Evolutionary conservation across 1,139 yeast species (phyloP).

Genomic region (Taphrina deformans): DNA sequence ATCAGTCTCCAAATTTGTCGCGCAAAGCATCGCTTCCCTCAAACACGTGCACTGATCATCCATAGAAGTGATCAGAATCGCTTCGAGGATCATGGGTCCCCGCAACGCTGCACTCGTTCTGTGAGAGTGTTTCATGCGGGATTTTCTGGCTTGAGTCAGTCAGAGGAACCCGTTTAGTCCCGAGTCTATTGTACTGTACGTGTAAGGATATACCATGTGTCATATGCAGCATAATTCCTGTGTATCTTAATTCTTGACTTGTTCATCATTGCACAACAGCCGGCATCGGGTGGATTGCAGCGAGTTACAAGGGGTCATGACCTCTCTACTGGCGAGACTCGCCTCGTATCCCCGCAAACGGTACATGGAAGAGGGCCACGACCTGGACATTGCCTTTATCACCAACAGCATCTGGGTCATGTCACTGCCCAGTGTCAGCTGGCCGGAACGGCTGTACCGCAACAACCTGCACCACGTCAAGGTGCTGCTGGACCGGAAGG

Average conservation of each 20-base stretch:
- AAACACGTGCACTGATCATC: background rate
- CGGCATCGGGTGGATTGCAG: too few relatives aligned
- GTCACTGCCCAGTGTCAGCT: conserved; percentile 64
- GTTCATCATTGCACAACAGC: too few relatives aligned
- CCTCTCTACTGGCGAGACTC: conserved; percentile 10
- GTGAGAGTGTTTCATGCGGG: too few relatives aligned
- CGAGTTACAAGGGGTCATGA: background rate
- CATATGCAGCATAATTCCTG: too few relatives aligned
- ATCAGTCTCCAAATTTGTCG: background rate
- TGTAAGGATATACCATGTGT: too few relatives aligned
- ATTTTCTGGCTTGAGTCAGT: too few relatives aligned
- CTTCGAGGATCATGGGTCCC: too few relatives aligned
- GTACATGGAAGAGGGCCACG: conserved; percentile 17
- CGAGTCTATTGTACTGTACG: too few relatives aligned
- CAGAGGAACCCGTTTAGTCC: too few relatives aligned
- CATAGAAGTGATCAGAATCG: background rate
- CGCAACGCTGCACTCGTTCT: too few relatives aligned
- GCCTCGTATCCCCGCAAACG: conserved; percentile 29
- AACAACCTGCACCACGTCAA: conserved; percentile 58
- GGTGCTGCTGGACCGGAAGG: conserved; percentile 53
- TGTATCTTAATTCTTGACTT: too few relatives aligned
- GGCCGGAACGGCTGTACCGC: conserved; percentile 55
- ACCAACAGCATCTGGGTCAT: conserved; percentile 64
- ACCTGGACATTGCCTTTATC: conserved; percentile 65
- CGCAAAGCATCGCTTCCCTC: background rate